Evolutionary conservation across 805 yeast species (phyloP).

Genomic region (Pichia pseudocactophila): DNA sequence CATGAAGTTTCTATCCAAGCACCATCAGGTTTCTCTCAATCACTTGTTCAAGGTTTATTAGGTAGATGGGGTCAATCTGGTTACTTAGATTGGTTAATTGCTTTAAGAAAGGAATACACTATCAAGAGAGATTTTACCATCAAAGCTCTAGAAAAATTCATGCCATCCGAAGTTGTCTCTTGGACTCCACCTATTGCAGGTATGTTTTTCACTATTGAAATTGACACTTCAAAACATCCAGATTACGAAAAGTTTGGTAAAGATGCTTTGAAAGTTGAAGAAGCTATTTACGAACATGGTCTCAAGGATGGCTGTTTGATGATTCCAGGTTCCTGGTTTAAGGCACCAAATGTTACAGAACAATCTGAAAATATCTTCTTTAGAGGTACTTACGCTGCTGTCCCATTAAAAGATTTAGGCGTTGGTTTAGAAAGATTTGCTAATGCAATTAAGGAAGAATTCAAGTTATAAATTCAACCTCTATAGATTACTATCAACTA

Average conservation of each 20-base stretch:
- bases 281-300: conserved; percentile 51
- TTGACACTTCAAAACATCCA: conserved; percentile 79
- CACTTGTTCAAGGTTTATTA: conserved; percentile 60
- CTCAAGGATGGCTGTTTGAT: conserved; percentile 55
- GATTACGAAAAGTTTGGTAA: conserved; percentile 46
- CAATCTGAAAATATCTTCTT: conserved; percentile 48
- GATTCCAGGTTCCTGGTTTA: conserved; percentile 83
- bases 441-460: conserved; percentile 51
- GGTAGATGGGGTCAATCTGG: conserved; percentile 88
- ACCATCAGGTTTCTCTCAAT: conserved; percentile 73
- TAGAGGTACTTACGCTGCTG: conserved; percentile 87
- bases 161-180: conserved; percentile 38
- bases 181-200: conserved; percentile 69
- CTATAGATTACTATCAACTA: no score
- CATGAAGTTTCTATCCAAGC: conserved; percentile 79
- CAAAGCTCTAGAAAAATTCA: conserved; percentile 55
- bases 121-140: conserved; percentile 81
- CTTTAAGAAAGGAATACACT: conserved; percentile 74
- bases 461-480: conserved; percentile 27
- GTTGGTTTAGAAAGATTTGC: conserved; percentile 63
- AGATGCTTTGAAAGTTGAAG: conserved; percentile 60
- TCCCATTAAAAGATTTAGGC: conserved; percentile 54
- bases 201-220: conserved; percentile 69
- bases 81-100: conserved; percentile 82
- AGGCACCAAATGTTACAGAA: conserved; percentile 39